Percentiles rank a stretch among this genome's conserved stretches.
phyloP scores from a whole-genome alignment of 2,329 filamentous ascomycete species.

The Penicillium fuscoglaucum region DNA sequence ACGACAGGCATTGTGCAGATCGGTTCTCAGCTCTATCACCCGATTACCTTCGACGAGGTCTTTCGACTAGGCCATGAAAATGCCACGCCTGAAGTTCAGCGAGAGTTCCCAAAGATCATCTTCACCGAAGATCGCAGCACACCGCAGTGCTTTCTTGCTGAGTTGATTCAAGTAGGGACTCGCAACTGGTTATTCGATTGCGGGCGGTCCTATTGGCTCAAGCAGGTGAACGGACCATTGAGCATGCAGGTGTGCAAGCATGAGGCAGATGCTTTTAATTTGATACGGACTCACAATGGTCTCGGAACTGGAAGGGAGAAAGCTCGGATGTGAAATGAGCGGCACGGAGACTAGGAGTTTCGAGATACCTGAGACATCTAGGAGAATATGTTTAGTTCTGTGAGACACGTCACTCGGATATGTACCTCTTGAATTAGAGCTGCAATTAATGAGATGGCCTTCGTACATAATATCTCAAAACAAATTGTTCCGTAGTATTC shows the following conservation, averaged over 20 bases:
- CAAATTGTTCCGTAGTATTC: too few relatives aligned
- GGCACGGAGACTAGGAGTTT: neutral
- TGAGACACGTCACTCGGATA: too few relatives aligned
- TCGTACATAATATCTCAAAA: too few relatives aligned
- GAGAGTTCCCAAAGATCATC: slow-evolving; percentile 27
- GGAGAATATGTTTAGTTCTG: neutral
- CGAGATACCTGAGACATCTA: neutral
- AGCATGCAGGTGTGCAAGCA: slow-evolving; percentile 28
- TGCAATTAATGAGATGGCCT: too few relatives aligned
- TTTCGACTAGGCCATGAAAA: slow-evolving; percentile 20
- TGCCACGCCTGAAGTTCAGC: slow-evolving; percentile 23
- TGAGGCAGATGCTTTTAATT: slow-evolving; percentile 28
- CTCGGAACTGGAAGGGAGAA: slow-evolving; percentile 20
- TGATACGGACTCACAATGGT: slow-evolving; percentile 22
- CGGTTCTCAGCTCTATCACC: slow-evolving; percentile 32
- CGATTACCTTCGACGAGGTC: slow-evolving; percentile 32
- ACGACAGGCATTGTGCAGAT: slow-evolving; percentile 34
- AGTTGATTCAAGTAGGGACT: slow-evolving; percentile 35
- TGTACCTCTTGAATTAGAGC: too few relatives aligned
- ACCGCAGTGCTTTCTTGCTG: slow-evolving; percentile 33
- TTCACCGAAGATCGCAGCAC: slow-evolving; percentile 32
- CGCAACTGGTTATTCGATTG: slow-evolving; percentile 38
- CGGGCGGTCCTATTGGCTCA: slow-evolving; percentile 36
- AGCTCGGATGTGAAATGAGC: slow-evolving; percentile 20
- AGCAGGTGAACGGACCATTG: slow-evolving; percentile 32